Evolutionary conservation across 108 stramenopile species (phyloP).

Genomic region (Cyclotella atomus): DNA sequence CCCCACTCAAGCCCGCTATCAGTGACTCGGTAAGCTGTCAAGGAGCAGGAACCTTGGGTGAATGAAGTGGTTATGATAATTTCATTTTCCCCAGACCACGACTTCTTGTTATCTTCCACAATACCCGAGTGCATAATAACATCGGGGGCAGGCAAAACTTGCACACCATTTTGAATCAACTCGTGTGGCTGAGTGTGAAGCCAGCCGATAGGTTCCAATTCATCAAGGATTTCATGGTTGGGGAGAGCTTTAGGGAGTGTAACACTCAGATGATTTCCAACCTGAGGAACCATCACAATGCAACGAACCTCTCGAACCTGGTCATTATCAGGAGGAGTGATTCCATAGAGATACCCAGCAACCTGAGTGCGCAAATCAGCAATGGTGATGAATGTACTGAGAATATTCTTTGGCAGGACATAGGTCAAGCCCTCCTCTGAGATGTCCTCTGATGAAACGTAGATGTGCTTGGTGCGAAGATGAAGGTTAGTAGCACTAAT

Average conservation of each 20-base stretch:
- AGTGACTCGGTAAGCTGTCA: conserved; percentile 97
- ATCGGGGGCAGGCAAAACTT: conserved; percentile 92
- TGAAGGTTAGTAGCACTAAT: conserved; percentile 98
- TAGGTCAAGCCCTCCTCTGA: conserved; percentile 97
- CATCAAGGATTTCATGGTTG: conserved; percentile 89
- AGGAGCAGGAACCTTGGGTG: conserved; percentile 97
- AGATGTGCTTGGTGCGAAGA: conserved; percentile 98
- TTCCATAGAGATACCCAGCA: conserved; percentile 98
- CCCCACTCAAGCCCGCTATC: conserved; percentile 96
- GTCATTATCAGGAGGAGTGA: conserved; percentile 95
- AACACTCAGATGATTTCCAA: conserved; percentile 96
- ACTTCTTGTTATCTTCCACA: conserved; percentile 80
- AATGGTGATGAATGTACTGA: conserved; percentile 95
- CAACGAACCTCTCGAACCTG: conserved; percentile 97
- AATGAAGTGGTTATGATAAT: conserved; percentile 96
- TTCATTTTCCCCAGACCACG: conserved; percentile 93
- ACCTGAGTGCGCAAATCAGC: conserved; percentile 97
- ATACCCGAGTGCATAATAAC: conserved; percentile 91
- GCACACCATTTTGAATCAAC: conserved; percentile 91
- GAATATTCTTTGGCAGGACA: conserved; percentile 98
- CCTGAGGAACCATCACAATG: conserved; percentile 98
- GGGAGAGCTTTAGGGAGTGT: conserved; percentile 94
- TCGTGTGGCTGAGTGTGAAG: conserved; percentile 99
- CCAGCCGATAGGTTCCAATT: conserved; percentile 98
- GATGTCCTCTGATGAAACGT: conserved; percentile 96